Conservation (phyloP, 2,329 filamentous ascomycete species). For the Aspergillus candidus region DNA sequence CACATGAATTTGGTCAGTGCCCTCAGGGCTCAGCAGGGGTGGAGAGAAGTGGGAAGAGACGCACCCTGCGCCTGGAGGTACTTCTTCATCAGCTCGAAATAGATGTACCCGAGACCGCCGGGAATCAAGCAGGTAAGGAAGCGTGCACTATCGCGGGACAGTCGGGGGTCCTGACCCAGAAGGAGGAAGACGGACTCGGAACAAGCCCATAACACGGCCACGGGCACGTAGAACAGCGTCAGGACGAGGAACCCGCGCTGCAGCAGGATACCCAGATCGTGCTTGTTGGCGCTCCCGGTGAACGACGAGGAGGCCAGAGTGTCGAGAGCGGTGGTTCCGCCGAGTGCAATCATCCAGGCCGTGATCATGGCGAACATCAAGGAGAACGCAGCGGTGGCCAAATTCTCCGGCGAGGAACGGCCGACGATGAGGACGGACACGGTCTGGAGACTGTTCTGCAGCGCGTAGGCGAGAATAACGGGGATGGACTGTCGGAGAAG, state of each 20-base stretch:
- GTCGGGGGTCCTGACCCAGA: conserved; percentile 71
- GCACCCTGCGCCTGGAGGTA: conserved; percentile 53
- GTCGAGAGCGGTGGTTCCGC: conserved; percentile 79
- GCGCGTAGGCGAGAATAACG: conserved; percentile 75
- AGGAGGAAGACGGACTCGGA: conserved; percentile 68
- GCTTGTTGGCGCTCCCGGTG: conserved; percentile 71
- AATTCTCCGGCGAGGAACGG: conserved; percentile 68
- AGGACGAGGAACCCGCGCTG: conserved; percentile 71
- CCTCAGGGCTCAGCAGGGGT: background rate
- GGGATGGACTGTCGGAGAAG: conserved; percentile 65
- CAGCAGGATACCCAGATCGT: conserved; percentile 70
- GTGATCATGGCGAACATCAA: conserved; percentile 94
- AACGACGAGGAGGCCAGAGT: conserved; percentile 78
- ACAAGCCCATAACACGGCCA: conserved; percentile 67
- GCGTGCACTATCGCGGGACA: conserved; percentile 65
- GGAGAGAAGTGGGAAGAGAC: background rate
- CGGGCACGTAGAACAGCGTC: conserved; percentile 63
- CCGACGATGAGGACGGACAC: conserved; percentile 76
- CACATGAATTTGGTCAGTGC: too few relatives aligned
- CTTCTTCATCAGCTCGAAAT: conserved; percentile 71
- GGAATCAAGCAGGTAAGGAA: conserved; percentile 72
- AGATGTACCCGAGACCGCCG: conserved; percentile 78
- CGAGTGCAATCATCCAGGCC: conserved; percentile 78
- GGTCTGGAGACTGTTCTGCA: conserved; percentile 82
- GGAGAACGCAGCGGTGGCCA: conserved; percentile 77